Base-by-base conservation (phyloP, 148 eudicot species). In the Chenopodium album region DNA sequence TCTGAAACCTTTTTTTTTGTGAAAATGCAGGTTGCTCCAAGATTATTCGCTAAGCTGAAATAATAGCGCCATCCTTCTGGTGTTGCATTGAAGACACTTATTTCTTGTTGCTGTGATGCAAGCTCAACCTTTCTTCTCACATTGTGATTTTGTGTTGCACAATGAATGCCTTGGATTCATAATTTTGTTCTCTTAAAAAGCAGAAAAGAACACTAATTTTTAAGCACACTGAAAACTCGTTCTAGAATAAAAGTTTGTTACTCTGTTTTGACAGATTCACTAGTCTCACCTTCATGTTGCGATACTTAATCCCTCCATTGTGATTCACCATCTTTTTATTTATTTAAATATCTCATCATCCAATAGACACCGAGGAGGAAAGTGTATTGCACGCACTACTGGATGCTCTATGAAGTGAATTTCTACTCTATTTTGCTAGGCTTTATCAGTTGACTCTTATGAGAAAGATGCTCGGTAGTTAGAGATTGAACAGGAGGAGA, bases 1-100 rank as follows among this genome's bases (percentile, higher is more conserved):
- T 50, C 10, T 80, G 78, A 81, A 65, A 44, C 50, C 32, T 59
- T 31, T 5, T 59, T 31, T 5, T 44, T 6, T 37, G 4, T 60
- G 72, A 32, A 31, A 66, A 52, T 84, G 82, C 84, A 87, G 89
- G 89, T 84, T 82, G 89, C 89, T 31, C 80, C 84, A 47, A 84
- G 77, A 77, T 50, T 87, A 74, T 78, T 87, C 11, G 64, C 83
- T 8, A 84, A 79, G 79, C 73, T 87, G 85, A 84, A 87, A 82
- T 87, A 79, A 84, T 9, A 20, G 29, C 44, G 59, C 23, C 47
- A 37, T 32, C 41, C 31, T 31, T 31, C 4, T 74, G 73, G 65
- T 78, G 59, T 73, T 71, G 68, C 37, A 79, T 72, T 44, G 59
- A 59, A 17, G 63, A 60, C 37, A 46, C 63, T 10, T 50, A 47